Evolutionary conservation across 805 yeast species (phyloP), one percentile per base, ranked within the genome.

Genomic region (Cyberlindnera bimundalis): DNA sequence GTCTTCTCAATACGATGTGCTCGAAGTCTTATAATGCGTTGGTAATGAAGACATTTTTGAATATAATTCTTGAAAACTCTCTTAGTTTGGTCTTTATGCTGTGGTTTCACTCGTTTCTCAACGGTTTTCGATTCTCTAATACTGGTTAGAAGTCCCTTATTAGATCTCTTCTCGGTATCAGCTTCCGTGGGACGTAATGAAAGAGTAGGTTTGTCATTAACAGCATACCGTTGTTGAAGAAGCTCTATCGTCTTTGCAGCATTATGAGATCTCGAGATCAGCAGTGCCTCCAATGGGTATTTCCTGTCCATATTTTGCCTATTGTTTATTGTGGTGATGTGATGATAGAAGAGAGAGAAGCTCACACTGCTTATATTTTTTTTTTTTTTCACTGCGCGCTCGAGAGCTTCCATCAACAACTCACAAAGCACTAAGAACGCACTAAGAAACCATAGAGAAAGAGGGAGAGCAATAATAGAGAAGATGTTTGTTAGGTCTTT

Each of bases 191-290:
- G 71, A 7, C 40, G 38, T 14, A 54, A 18, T 51, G 56, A 30
- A 55, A 64, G 26, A 44, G 64, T 39, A 47, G 62, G 45, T 59
- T 48, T 47, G 61, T 53, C 37, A 48, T 58, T 45, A 8, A 41
- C 27, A 0, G 52, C 50, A 43, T 68, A 68, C 12, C 73, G 49
- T 23, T 59, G 57, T 19, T 48, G 49, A n/a, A 68, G 47, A 2
- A 67, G 53, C 41, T 67, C 64, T 6, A 59, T 45, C 6, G 63
- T 58, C 31, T 50, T 42, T 15, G 50, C 37, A 3, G 51, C 18
- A 6, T 37, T 35, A 24, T 50, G 48, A 3, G 58, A 48, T 3
- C 59, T 43, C 1, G 55, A 45, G 1, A 55, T 39, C 13, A 55
- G 33, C 15, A 46, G 38, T 1, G 48, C 19, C 36, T 55, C 59